Conservation (phyloP, 176 grass and related monocot genomes). For the Calamus simplicifolius region DNA sequence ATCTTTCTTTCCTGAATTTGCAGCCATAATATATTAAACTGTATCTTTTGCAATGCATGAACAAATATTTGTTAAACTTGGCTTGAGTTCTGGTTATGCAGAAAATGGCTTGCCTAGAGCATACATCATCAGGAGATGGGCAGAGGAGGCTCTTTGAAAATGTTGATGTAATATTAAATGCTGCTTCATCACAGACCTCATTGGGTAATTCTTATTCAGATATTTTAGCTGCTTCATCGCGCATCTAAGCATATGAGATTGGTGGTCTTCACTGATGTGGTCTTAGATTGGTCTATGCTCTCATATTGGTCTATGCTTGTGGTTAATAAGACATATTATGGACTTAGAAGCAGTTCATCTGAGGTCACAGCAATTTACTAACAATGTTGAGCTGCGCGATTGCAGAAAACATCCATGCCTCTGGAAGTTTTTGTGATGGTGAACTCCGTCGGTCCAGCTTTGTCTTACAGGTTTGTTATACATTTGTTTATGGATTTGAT, state of each 20-base stretch:
- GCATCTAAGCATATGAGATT: too few species aligned
- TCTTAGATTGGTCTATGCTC: too few species aligned
- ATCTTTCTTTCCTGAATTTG: neutral
- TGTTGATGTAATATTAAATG: conserved; percentile 9
- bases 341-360: too few species aligned
- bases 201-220: conserved; percentile 10
- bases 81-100: conserved; percentile 30
- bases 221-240: neutral
- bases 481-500: too few species aligned
- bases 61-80: neutral
- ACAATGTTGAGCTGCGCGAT: conserved; percentile 5
- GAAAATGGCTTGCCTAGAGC: conserved; percentile 46
- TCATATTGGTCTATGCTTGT: too few species aligned
- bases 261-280: too few species aligned
- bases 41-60: too few species aligned
- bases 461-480: conserved; percentile 37
- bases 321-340: too few species aligned
- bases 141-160: conserved; percentile 15
- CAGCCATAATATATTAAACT: neutral
- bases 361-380: neutral
- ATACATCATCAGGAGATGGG: conserved; percentile 19
- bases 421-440: conserved; percentile 9
- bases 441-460: conserved; percentile 29
- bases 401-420: conserved; percentile 14
- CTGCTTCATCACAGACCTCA: neutral